A percentile compares a stretch with the other conserved stretches of the same genome.
These are phyloP conservation scores for Amaranthus hypochondriacus DNA, from an alignment of 148 eudicot genomes.

Conservation along the genomic window DNA sequence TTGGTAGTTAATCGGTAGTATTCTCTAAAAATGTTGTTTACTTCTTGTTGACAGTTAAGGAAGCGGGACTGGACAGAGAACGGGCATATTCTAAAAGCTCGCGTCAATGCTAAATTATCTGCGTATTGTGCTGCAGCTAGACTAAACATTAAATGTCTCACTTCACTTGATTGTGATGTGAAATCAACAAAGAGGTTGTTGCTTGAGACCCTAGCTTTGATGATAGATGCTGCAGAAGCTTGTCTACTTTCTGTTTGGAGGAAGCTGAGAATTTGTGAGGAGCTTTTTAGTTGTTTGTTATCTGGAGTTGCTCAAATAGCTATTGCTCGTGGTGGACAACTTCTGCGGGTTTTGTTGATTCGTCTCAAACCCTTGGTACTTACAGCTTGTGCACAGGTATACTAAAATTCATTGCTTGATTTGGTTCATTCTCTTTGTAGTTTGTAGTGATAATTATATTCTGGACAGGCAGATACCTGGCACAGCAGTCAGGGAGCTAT, in stretches of 20 bases:
- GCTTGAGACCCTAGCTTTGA: slow-evolving; percentile 63
- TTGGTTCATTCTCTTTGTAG: slow-evolving; percentile 12
- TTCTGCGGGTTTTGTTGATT: slow-evolving; percentile 79
- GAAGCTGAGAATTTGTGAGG: slow-evolving; percentile 78
- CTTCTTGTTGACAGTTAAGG: slow-evolving; percentile 58
- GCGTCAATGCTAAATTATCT: slow-evolving; percentile 69
- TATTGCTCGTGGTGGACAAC: slow-evolving; percentile 76
- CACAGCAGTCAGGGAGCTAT: slow-evolving; percentile 76
- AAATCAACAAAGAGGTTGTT: slow-evolving; percentile 71
- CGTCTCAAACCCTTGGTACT: slow-evolving; percentile 88
- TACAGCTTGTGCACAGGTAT: slow-evolving; percentile 78
- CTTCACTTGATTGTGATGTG: slow-evolving; percentile 62
- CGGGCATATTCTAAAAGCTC: slow-evolving; percentile 65
- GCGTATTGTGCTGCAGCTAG: slow-evolving; percentile 65
- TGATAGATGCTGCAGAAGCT: slow-evolving; percentile 86
- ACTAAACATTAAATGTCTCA: slow-evolving; percentile 56
- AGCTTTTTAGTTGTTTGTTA: slow-evolving; percentile 79
- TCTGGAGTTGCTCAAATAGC: slow-evolving; percentile 81
- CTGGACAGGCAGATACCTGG: slow-evolving; percentile 85
- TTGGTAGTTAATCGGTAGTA: neutral
- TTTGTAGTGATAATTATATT: slow-evolving; percentile 21
- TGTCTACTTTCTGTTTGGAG: slow-evolving; percentile 87
- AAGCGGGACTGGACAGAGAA: slow-evolving; percentile 93
- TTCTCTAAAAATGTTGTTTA: slow-evolving; percentile 2
- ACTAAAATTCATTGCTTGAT: slow-evolving; percentile 5